Evolutionary conservation across 1,284 basidiomycete species (phyloP).

Genomic region (Pisolithus thermaeus): DNA sequence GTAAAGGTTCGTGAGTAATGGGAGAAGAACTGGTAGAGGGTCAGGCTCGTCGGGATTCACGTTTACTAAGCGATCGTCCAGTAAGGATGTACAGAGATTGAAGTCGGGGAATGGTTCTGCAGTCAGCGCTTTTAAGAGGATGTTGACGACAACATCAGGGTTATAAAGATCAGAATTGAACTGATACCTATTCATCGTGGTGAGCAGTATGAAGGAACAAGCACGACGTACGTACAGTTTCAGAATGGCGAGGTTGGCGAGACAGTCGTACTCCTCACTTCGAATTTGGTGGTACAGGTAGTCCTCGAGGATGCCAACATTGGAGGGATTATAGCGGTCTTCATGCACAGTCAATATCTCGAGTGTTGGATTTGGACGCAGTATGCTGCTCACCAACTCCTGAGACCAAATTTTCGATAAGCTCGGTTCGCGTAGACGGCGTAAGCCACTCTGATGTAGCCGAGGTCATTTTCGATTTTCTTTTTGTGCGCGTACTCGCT

Average conservation of each 20-base stretch:
- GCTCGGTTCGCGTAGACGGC: conserved; percentile 72
- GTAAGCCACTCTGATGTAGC: conserved; percentile 58
- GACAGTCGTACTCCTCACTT: conserved; percentile 86
- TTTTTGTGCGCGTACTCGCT: conserved; percentile 4
- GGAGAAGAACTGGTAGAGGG: conserved; percentile 70
- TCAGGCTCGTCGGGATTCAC: conserved; percentile 73
- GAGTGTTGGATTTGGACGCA: conserved; percentile 4
- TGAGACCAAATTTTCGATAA: conserved; percentile 87
- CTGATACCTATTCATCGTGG: conserved; percentile 68
- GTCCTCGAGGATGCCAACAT: conserved; percentile 88
- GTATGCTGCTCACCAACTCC: conserved; percentile 70
- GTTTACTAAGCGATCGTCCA: conserved; percentile 68
- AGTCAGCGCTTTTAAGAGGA: conserved; percentile 88
- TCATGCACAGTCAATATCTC: conserved; percentile 6
- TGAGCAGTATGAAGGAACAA: background rate
- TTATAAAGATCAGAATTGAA: conserved; percentile 94
- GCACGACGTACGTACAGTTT: conserved; percentile 55
- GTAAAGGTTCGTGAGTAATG: conserved; percentile 70
- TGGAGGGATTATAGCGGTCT: conserved; percentile 97
- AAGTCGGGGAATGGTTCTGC: conserved; percentile 86
- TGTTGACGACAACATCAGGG: conserved; percentile 88
- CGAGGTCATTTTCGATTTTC: conserved; percentile 20
- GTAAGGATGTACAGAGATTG: conserved; percentile 85
- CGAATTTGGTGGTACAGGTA: conserved; percentile 91
- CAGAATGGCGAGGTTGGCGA: conserved; percentile 87